Evolutionary conservation across 2,329 filamentous ascomycete genomes (phyloP).

Genomic region (Fusarium musae): DNA sequence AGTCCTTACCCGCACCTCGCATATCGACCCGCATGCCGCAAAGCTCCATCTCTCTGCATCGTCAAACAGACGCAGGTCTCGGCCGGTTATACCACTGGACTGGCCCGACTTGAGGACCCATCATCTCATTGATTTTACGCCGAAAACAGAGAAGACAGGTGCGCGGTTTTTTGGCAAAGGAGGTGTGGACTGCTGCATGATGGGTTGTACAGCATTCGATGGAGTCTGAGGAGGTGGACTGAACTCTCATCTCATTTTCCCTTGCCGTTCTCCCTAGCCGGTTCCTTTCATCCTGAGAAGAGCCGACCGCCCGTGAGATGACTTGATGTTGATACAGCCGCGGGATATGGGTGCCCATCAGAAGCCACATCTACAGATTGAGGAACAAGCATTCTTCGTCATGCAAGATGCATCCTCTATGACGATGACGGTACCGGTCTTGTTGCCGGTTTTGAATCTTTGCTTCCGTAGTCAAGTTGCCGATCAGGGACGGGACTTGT

Average conservation of each 20-base stretch:
- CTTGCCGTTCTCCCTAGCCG: slow-evolving; percentile 14
- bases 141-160: slow-evolving; percentile 7
- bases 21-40: slow-evolving; percentile 29
- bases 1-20: slow-evolving; percentile 25
- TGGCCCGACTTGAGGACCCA: slow-evolving; percentile 31
- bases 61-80: slow-evolving; percentile 27
- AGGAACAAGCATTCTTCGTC: slow-evolving; percentile 14
- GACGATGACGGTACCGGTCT: slow-evolving; percentile 6
- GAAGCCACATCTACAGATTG: slow-evolving; percentile 19
- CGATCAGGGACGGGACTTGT: slow-evolving; percentile 38
- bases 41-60: slow-evolving; percentile 21
- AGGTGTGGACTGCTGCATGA: slow-evolving; percentile 32
- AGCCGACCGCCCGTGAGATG: slow-evolving; percentile 19
- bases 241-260: slow-evolving; percentile 8
- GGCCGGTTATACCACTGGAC: slow-evolving; percentile 38
- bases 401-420: slow-evolving; percentile 27
- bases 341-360: background rate
- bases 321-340: background rate
- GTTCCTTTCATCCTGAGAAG: slow-evolving; percentile 35
- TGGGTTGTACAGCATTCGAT: slow-evolving; percentile 17
- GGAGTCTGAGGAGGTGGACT: background rate
- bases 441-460: background rate
- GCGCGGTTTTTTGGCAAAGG: slow-evolving; percentile 35
- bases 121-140: slow-evolving; percentile 9
- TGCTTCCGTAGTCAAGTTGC: slow-evolving; percentile 16